These are phyloP conservation scores for Paramecium pentaurelia DNA, from an alignment of 73 alveolate species.

Conservation along the genomic window DNA sequence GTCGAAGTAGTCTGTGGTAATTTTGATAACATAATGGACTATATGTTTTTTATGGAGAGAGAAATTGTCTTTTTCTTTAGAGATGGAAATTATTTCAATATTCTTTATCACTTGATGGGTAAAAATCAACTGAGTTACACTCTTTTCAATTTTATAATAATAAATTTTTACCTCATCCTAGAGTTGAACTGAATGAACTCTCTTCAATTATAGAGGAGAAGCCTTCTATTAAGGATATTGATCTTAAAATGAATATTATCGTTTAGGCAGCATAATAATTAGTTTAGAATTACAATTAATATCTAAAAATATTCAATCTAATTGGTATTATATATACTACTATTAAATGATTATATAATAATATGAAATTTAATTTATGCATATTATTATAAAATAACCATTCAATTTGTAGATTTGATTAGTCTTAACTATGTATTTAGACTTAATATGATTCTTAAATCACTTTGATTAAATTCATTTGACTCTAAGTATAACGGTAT, in stretches of 20 bases:
- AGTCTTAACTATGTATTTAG: neutral
- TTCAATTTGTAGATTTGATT: neutral
- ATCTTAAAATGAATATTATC: constrained; percentile 1
- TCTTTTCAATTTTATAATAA: constrained; percentile 7
- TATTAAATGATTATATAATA: neutral
- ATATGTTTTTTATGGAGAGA: constrained; percentile 17
- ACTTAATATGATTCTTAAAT: too few species aligned
- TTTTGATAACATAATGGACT: constrained; percentile 4
- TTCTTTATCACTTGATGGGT: constrained; percentile 19
- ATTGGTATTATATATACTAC: neutral
- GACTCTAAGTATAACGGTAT: too few species aligned
- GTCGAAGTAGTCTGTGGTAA: constrained; percentile 35
- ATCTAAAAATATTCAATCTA: neutral
- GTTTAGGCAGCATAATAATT: neutral
- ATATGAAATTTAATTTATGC: neutral
- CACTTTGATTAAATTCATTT: too few species aligned
- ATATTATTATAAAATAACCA: neutral
- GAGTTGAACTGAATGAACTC: neutral
- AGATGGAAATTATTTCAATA: neutral
- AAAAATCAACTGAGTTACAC: neutral
- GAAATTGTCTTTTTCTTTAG: neutral
- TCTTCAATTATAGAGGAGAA: neutral
- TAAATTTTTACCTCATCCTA: neutral
- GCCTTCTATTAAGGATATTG: neutral
- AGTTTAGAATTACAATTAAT: constrained; percentile 2